A percentile compares a stretch with the other conserved stretches of the same genome.
phyloP scores from a whole-genome alignment of 129 eudicot genomes.

The Ambrosia trifida region DNA sequence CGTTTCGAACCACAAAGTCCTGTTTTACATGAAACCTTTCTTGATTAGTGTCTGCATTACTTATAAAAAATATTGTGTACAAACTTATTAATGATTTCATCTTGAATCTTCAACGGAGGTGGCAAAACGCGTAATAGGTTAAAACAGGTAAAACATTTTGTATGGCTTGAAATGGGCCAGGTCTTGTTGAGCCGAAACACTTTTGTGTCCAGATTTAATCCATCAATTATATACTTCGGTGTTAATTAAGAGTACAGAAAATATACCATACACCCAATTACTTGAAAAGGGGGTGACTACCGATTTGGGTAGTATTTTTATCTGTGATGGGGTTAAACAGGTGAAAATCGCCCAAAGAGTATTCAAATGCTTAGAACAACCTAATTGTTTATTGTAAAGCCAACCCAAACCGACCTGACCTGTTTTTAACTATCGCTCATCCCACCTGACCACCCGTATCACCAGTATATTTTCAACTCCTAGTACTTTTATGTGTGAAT shows the following conservation, averaged over 20 bases:
- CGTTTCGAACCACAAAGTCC: constrained; percentile 97
- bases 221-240: neutral
- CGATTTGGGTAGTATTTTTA: no score
- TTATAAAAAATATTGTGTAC: neutral
- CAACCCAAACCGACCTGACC: neutral
- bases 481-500: neutral
- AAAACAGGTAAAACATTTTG: neutral
- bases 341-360: no score
- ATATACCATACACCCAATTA: no score
- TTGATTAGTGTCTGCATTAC: constrained; percentile 6
- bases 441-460: neutral
- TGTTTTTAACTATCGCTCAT: neutral
- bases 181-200: no score
- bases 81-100: neutral
- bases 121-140: neutral
- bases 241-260: no score
- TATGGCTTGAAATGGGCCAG: neutral
- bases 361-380: no score
- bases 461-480: neutral
- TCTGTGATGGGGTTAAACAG: no score
- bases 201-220: neutral
- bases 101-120: neutral
- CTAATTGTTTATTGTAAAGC: no score
- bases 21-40: constrained; percentile 30
- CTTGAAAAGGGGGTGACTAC: no score